These are phyloP conservation scores for Mesembryanthemum crystallinum DNA, from an alignment of 148 eudicot species.

Conservation along the genomic window DNA sequence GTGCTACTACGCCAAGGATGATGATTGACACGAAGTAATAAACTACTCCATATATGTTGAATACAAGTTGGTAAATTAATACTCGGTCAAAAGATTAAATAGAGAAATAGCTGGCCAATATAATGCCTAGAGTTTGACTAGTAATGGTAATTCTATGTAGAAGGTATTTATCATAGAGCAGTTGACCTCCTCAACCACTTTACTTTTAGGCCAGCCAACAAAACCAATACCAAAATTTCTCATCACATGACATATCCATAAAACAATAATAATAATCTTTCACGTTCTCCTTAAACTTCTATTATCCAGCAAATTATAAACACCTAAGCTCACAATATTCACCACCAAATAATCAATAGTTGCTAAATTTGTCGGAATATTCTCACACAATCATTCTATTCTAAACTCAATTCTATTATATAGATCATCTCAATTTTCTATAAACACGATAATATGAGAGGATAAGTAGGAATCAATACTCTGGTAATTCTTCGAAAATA, in stretches of 20 bases:
- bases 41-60: too few relatives aligned
- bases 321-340: not conserved
- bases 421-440: too few relatives aligned
- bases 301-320: not conserved
- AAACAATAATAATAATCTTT: not conserved
- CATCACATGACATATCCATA: conserved; percentile 15
- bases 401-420: too few relatives aligned
- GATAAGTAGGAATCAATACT: too few relatives aligned
- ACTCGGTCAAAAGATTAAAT: not conserved
- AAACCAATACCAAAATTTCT: not conserved
- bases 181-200: conserved; percentile 29
- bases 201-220: conserved; percentile 23
- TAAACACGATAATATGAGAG: too few relatives aligned
- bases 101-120: not conserved
- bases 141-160: not conserved
- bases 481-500: too few relatives aligned
- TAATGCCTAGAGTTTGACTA: not conserved
- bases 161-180: conserved; percentile 11
- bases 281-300: not conserved
- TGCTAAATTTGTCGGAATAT: not conserved
- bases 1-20: too few relatives aligned
- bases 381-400: too few relatives aligned
- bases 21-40: too few relatives aligned
- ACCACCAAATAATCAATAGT: too few relatives aligned
- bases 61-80: too few relatives aligned